These are phyloP conservation scores for Aspergillus uvarum DNA, from an alignment of 2,329 filamentous ascomycete species.

Conservation along the genomic window DNA sequence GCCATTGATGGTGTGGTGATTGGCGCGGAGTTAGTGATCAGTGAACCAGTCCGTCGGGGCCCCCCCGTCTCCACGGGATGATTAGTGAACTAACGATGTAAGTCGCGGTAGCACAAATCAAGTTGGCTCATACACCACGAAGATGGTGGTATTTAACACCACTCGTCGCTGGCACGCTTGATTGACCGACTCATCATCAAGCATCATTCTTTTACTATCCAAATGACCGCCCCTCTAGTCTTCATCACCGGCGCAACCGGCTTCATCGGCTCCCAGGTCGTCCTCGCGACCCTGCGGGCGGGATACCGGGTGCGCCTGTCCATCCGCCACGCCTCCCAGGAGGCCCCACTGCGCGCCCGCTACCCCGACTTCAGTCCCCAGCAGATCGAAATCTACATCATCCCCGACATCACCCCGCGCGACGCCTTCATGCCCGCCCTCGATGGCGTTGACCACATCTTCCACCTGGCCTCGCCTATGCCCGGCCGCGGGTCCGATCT, in stretches of 20 bases:
- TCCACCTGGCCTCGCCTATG: constrained; percentile 25
- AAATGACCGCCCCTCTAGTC: constrained; percentile 3
- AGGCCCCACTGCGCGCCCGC: constrained; percentile 9
- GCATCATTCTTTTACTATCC: background rate
- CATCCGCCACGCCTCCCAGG: constrained; percentile 19
- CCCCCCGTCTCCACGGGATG: background rate
- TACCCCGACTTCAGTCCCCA: constrained; percentile 6
- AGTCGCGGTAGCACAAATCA: no score
- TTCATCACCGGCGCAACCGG: constrained; percentile 27
- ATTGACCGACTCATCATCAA: background rate
- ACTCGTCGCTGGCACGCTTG: background rate
- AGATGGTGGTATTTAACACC: background rate
- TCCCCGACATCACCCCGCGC: constrained; percentile 18
- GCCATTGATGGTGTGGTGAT: background rate
- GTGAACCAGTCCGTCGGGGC: background rate
- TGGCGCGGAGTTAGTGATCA: background rate
- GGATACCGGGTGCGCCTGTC: constrained; percentile 20
- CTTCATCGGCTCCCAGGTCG: constrained; percentile 23
- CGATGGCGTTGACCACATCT: constrained; percentile 17
- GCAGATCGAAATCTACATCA: constrained; percentile 15
- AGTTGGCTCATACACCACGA: background rate
- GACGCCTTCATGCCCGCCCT: constrained; percentile 14
- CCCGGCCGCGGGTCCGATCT: constrained; percentile 9
- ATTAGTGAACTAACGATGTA: background rate
- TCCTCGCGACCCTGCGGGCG: constrained; percentile 14